Percentiles rank a stretch among this genome's conserved stretches.
phyloP scores from a whole-genome alignment of 1,284 basidiomycete species.

The Anthracocystis setariae region DNA sequence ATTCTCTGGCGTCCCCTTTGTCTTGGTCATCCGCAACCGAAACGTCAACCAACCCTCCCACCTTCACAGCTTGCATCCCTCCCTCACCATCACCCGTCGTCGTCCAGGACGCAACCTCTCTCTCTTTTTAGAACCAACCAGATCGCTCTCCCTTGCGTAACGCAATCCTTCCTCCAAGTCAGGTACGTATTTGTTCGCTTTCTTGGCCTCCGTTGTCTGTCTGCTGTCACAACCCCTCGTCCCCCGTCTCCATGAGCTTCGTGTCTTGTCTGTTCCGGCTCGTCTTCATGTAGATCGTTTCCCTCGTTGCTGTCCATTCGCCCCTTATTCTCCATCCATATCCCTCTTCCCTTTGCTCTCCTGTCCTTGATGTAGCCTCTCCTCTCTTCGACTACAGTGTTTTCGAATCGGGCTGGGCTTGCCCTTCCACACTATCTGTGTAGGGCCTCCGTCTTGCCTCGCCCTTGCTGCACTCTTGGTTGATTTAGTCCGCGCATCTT shows the following conservation, averaged over 20 bases:
- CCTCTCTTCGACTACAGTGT: too few relatives aligned
- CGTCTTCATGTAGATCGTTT: background rate
- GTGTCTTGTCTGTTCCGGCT: background rate
- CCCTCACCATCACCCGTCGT: background rate
- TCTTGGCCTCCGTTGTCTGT: background rate
- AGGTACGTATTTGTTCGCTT: constrained; percentile 4
- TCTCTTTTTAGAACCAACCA: background rate
- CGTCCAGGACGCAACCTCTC: background rate
- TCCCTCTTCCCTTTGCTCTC: constrained; percentile 4
- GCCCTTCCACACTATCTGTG: too few relatives aligned
- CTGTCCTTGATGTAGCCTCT: background rate
- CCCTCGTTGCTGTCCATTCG: background rate
- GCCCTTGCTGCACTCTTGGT: too few relatives aligned
- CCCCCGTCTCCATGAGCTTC: background rate
- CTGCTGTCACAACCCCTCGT: background rate
- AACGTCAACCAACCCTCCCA: too few relatives aligned
- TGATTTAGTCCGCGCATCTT: too few relatives aligned
- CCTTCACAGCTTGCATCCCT: background rate
- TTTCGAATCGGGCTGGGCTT: too few relatives aligned
- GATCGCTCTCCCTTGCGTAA: background rate
- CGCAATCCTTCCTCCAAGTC: background rate
- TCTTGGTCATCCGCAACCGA: background rate
- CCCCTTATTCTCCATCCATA: background rate
- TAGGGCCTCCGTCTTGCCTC: too few relatives aligned
- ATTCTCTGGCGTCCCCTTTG: background rate